These are phyloP conservation scores for Curvularia verruculosa DNA, from an alignment of 2,329 filamentous ascomycete species.

Conservation along the genomic window DNA sequence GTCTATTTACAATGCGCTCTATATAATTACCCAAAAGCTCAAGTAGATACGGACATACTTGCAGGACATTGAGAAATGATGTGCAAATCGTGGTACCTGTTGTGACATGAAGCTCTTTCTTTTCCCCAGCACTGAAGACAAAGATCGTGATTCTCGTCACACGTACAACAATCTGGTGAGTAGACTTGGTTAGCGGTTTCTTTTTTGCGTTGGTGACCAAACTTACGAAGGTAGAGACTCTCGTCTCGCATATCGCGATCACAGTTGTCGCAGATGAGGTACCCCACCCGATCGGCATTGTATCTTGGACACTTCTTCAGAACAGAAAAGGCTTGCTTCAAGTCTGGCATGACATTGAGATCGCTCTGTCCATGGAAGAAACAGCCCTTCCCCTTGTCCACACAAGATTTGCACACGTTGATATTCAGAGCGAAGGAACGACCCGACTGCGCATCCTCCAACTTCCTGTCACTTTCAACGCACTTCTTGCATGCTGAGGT, in stretches of 20 bases:
- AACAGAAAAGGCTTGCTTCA: not conserved
- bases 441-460: not conserved
- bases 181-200: not conserved
- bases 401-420: not conserved
- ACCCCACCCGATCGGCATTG: not conserved
- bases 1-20: no score
- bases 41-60: constrained; percentile 53
- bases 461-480: not conserved
- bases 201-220: not conserved
- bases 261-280: not conserved
- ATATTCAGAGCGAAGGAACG: not conserved
- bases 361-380: not conserved
- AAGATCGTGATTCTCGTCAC: not conserved
- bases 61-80: not conserved
- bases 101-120: not conserved
- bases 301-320: not conserved
- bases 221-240: not conserved
- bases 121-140: not conserved
- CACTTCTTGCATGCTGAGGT: not conserved
- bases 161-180: not conserved
- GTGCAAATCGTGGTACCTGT: not conserved
- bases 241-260: not conserved
- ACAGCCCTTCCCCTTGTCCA: not conserved
- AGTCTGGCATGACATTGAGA: not conserved
- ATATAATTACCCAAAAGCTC: not conserved